Evolutionary conservation across 1,139 yeast species (phyloP), one percentile per base, ranked within the genome.

Genomic region (Blastobotrys petasosporus): DNA sequence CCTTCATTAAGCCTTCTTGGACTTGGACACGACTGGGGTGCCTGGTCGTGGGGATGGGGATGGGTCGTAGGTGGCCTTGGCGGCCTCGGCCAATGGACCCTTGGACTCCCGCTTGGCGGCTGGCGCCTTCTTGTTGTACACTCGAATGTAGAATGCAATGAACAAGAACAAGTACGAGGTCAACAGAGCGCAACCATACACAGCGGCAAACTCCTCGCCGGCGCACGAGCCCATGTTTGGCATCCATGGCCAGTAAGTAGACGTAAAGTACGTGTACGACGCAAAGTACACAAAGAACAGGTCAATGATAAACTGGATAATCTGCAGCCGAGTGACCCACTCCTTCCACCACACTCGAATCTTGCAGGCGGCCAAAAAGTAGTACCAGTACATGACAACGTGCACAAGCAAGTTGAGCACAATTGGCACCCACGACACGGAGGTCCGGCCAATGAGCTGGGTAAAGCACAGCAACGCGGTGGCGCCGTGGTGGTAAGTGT

Each of bases 301-400:
- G 67, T 92, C 98, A 61, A 92, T 76, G 61, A 92, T 73, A 62
- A 92, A 92, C 72, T 92, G 98, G 60, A 85, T 77, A 69, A 92
- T 92, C 74, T 92, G 98, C 76, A 86, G 82, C 57, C 95, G 79
- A 44, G 98, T 92, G 58, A 92, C 97, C 97, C 97, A 92, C 71
- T 90, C 95, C 71, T 92, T 92, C 98, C 98, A 92, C 97, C 97
- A 90, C 50, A 92, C 97, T 60, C 92, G 82, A 64, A 90, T 85
- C 51, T 96, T 95, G 67, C 95, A 79, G 13, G 97, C 87, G 56
- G 92, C 77, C 61, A 92, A 75, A 77, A 88, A 90, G 75, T 92
- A 92, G 77, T 92, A 92, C 85, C 90, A 92, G 79, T 92, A 92
- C 98, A 92, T 92, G 57, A 92, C 82, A 43, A 92, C 96, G 64